Evolutionary conservation across 2,329 filamentous ascomycete species (phyloP), one percentile per base, ranked within the genome.

Genomic region (Leptosphaerulina australis): DNA sequence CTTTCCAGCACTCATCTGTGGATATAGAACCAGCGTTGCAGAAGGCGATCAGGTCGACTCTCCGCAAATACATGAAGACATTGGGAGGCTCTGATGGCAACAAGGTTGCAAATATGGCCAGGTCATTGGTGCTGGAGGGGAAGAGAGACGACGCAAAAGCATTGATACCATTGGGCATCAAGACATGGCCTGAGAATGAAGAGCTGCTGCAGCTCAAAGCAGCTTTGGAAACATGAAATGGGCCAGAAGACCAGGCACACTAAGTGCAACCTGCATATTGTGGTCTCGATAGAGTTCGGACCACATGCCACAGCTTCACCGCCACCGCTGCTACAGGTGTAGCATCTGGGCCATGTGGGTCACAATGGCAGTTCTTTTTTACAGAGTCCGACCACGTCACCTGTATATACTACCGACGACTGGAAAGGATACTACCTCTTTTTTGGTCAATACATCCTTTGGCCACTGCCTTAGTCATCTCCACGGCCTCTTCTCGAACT

Each of bases 21-120:
- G 75, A 77, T 21, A 58, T 83, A 37, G 83, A 86, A 60, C 74
- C 77, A 35, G 78, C 77, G 22, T 67, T 87, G 45, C 74, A 74
- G 40, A 81, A 76, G 56, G 83, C 83, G n/a, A 67, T 84, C 5
- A 63, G 65, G 14, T 70, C 71, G 8, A 75, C 70, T 22, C 50
- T 78, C 14, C 72, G 73, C 30, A 74, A 72, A 41, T 71, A 70
- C 44, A 44, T 60, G 50, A 63, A 68, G 34, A 24, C 49, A 5
- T 40, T 73, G 38, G 68, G 66, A 25, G 43, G 50, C 14, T 64
- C 63, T 17, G 44, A 50, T n/a, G 68, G 68, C n/a, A 64, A 69
- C 40, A 62, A 55, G 28, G 56, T 70, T 18, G 63, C 46, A 21
- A 49, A 44, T 24, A 54, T 72, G 28, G 59, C 44, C 14, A 55